Evolutionary conservation across 1,284 basidiomycete species (phyloP), one percentile per base, ranked within the genome.

Genomic region (Vanrija sp.): DNA sequence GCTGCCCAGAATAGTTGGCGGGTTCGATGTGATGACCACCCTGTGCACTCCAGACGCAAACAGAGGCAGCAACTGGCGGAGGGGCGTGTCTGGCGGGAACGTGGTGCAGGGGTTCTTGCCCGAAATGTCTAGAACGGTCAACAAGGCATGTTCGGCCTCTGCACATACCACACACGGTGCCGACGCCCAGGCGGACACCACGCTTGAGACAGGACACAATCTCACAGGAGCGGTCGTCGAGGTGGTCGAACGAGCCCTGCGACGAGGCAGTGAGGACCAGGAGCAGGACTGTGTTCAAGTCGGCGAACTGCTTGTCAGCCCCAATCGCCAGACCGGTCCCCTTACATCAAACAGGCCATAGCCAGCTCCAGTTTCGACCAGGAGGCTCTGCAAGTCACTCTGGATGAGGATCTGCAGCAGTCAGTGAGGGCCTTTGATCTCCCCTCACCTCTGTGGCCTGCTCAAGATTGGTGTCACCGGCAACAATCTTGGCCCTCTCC

Each of bases 321-420:
- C 7, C 4, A 25, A 9, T 12, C 18, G 2, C 2, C 15, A 10
- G 12, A 3, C 15, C 12, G 12, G 2, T n/a, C 4, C 8, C 56
- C 69, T 57, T 20, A 71, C 69, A 47, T 71, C 69, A 41, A 71
- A 68, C 51, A 71, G 65, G 2, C 56, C 64, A n/a, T 54, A 64
- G 3, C 45, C 45, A 3, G 51, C 45, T 12, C 49, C 54, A 10
- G 49, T 56, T 42, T 65, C 50, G 14, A 71, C 65, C 0, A 68
- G 47, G 0, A 68, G 45, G 37, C 62, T 66, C 15, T 55, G 20
- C 3, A 47, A 23, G 0, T 57, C 54, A 43, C 55, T 57, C 10
- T 59, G 53, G 16, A 68, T 55, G 27, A 68, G 57, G 25, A 57
- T 56, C 66, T 67, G 36, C 25, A 6, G 2, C 14, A n/a, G 18